These are phyloP conservation scores for Suillus fuscotomentosus DNA, from an alignment of 768 basidiomycete species.

Conservation along the genomic window DNA sequence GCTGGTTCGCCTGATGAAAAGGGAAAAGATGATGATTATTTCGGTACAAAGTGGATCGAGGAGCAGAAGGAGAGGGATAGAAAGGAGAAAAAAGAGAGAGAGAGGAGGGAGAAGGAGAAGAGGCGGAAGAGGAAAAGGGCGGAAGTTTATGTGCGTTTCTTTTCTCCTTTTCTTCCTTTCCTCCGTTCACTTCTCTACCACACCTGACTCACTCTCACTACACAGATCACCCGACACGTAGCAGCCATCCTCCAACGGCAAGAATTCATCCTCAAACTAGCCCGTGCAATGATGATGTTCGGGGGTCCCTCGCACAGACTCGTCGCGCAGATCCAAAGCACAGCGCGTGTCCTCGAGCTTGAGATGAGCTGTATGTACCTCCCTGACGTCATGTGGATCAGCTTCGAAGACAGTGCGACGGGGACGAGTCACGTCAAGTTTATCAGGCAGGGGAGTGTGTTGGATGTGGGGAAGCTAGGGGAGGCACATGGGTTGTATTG, in stretches of 20 bases:
- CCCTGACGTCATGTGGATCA: constrained; percentile 74
- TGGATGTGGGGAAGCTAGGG: constrained; percentile 77
- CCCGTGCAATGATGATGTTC: constrained; percentile 88
- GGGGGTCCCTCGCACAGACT: constrained; percentile 83
- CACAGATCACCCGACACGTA: constrained; percentile 78
- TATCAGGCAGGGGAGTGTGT: constrained; percentile 65
- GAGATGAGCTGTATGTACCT: constrained; percentile 71
- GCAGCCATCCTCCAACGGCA: constrained; percentile 80
- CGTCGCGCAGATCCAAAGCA: constrained; percentile 77
- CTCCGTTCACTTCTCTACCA: background rate
- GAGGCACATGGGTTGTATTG: constrained; percentile 73
- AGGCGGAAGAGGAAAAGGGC: constrained; percentile 65
- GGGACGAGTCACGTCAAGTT: constrained; percentile 82
- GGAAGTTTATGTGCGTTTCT: constrained; percentile 67
- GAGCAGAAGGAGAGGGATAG: constrained; percentile 40
- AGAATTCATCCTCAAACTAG: constrained; percentile 82
- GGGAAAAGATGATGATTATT: constrained; percentile 16
- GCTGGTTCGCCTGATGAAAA: background rate
- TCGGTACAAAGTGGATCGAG: constrained; percentile 28
- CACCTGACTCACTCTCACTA: background rate
- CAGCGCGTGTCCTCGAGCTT: constrained; percentile 76
- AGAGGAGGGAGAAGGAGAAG: constrained; percentile 34
- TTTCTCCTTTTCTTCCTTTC: background rate
- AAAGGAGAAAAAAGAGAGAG: constrained; percentile 38
- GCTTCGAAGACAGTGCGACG: constrained; percentile 78